Percentiles rank a stretch among this genome's conserved stretches.
phyloP scores from a whole-genome alignment of 768 basidiomycete species.

The Phlebiopsis gigantea region DNA sequence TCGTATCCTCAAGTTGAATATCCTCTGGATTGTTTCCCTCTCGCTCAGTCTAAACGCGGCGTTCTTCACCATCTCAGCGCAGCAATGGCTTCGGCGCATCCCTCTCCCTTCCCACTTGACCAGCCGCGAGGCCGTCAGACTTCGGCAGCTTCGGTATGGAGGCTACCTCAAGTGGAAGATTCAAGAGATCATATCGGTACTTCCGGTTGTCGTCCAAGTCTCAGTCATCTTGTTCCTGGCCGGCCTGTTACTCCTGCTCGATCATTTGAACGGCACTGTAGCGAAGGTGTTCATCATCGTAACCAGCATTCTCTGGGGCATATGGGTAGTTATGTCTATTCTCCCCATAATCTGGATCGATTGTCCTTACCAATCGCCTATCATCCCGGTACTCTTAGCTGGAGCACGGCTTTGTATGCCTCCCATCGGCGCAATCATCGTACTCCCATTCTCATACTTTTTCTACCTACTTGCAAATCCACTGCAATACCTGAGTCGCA shows the following conservation, averaged over 20 bases:
- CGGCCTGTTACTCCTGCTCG: constrained; percentile 7
- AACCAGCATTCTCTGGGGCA: not conserved
- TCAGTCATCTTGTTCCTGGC: constrained; percentile 10
- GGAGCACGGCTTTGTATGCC: not conserved
- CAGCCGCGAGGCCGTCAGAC: constrained; percentile 4
- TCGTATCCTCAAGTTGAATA: constrained; percentile 16
- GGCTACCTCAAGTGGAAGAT: constrained; percentile 5
- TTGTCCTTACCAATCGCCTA: constrained; percentile 11
- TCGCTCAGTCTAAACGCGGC: constrained; percentile 20
- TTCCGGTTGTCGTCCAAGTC: constrained; percentile 11
- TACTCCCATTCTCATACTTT: not conserved
- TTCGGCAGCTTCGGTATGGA: constrained; percentile 5
- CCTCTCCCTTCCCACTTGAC: not conserved
- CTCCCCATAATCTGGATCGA: constrained; percentile 1
- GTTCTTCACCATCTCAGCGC: constrained; percentile 22
- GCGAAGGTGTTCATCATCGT: constrained; percentile 1
- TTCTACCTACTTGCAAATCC: not conserved
- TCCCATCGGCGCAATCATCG: not conserved
- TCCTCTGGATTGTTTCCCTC: constrained; percentile 22
- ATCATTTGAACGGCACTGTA: not conserved
- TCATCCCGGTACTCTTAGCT: not conserved
- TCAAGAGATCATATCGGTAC: constrained; percentile 5
- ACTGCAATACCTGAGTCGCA: not conserved
- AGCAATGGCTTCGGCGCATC: constrained; percentile 23
- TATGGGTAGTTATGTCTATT: not conserved